Evolutionary conservation across 1,284 basidiomycete species (phyloP).

Genomic region (Ceratobasidium sp.): DNA sequence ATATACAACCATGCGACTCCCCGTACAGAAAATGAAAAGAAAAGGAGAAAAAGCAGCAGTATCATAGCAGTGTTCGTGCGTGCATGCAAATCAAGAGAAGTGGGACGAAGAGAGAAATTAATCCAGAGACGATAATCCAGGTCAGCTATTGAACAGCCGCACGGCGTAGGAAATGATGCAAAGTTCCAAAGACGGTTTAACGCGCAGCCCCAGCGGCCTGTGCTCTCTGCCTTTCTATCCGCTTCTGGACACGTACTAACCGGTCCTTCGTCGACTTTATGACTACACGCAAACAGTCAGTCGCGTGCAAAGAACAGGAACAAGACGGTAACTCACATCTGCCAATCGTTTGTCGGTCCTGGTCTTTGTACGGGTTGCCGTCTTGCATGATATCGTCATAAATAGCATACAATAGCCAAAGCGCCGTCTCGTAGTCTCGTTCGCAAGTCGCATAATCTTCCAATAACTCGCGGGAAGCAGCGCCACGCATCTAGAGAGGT

Average conservation of each 20-base stretch:
- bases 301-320: not conserved
- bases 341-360: constrained; percentile 84
- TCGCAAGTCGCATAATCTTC: constrained; percentile 84
- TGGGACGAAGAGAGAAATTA: constrained; percentile 2
- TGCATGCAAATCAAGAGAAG: constrained; percentile 4
- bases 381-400: constrained; percentile 91
- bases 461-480: constrained; percentile 90
- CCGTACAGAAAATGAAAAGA: constrained; percentile 21
- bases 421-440: constrained; percentile 92
- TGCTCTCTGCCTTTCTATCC: constrained; percentile 33
- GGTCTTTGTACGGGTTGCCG: constrained; percentile 85
- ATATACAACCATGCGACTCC: constrained; percentile 18
- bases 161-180: not conserved
- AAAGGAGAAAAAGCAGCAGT: not conserved
- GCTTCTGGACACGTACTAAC: constrained; percentile 40
- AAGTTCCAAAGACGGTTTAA: not conserved
- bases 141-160: not conserved
- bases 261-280: constrained; percentile 43
- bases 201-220: constrained; percentile 1
- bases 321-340: constrained; percentile 70
- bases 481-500: constrained; percentile 82
- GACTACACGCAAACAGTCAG: constrained; percentile 9
- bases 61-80: constrained; percentile 5
- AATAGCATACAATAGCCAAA: constrained; percentile 92
- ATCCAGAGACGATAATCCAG: not conserved